Conservation (phyloP, 495 filamentous ascomycete genomes). For the Aspergillus olivimuriae region DNA sequence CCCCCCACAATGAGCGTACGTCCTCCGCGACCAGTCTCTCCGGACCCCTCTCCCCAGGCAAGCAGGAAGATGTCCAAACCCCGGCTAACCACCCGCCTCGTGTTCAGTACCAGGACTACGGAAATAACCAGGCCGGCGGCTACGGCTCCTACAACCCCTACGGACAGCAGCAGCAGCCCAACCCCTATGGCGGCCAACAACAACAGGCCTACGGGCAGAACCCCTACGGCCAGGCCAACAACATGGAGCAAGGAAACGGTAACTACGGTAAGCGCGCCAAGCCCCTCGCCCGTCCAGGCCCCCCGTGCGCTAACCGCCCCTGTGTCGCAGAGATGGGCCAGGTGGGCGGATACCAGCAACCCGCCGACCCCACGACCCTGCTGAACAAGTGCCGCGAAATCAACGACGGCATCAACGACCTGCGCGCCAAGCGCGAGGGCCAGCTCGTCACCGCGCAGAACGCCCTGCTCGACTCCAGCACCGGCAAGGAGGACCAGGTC, state of each 20-base stretch:
- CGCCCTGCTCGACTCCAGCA: conserved; percentile 37
- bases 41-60: conserved; percentile 3
- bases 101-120: conserved; percentile 28
- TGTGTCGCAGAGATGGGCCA: conserved; percentile 54
- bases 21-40: background rate
- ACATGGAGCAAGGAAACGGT: conserved; percentile 32
- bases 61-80: background rate
- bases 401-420: conserved; percentile 57
- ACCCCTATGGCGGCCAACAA: conserved; percentile 48
- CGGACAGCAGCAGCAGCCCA: conserved; percentile 29
- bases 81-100: conserved; percentile 1
- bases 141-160: conserved; percentile 63
- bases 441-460: conserved; percentile 36
- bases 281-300: background rate
- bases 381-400: conserved; percentile 79
- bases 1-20: background rate
- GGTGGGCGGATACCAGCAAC: conserved; percentile 37
- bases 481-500: conserved; percentile 37
- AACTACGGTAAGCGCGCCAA: conserved; percentile 33
- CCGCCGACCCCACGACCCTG: conserved; percentile 61
- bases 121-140: conserved; percentile 36
- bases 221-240: conserved; percentile 37
- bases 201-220: conserved; percentile 36
- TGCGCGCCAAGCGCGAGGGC: conserved; percentile 32
- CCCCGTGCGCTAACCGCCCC: conserved; percentile 1